Conservation (phyloP, 176 grass and related monocot genomes). For the Oropetium thomaeum region DNA sequence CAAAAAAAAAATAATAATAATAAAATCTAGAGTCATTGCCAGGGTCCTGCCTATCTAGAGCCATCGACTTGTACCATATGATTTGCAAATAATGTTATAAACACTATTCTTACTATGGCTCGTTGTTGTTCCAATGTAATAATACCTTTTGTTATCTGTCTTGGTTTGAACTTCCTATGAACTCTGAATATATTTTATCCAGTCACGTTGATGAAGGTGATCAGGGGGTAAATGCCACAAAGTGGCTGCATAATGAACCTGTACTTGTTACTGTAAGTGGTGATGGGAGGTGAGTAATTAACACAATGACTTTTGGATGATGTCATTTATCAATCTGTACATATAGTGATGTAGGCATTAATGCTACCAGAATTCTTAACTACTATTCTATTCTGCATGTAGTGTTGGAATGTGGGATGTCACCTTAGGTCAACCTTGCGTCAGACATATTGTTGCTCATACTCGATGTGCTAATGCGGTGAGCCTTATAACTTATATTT, state of each 20-base stretch:
- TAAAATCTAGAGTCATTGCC: too few species aligned
- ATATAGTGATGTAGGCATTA: slow-evolving; percentile 25
- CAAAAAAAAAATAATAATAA: too few species aligned
- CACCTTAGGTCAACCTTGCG: slow-evolving; percentile 71
- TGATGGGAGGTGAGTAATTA: slow-evolving; percentile 70
- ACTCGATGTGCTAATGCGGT: slow-evolving; percentile 81
- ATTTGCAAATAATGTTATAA: slow-evolving; percentile 7
- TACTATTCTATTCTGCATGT: slow-evolving; percentile 13
- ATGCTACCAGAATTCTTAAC: slow-evolving; percentile 18
- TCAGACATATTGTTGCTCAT: slow-evolving; percentile 74
- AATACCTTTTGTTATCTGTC: slow-evolving; percentile 1
- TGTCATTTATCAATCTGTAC: slow-evolving; percentile 19
- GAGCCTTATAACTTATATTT: slow-evolving; percentile 40
- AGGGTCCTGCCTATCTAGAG: not conserved
- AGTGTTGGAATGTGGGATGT: slow-evolving; percentile 94
- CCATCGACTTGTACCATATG: not conserved
- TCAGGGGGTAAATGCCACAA: slow-evolving; percentile 78
- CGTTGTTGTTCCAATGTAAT: not conserved
- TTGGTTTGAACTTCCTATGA: slow-evolving; percentile 11
- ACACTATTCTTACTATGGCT: not conserved
- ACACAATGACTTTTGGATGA: not conserved
- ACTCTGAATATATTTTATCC: slow-evolving; percentile 13
- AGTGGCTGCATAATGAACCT: slow-evolving; percentile 76
- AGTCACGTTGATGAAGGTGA: slow-evolving; percentile 74
- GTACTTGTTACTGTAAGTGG: slow-evolving; percentile 80